Evolutionary conservation across 352 stramenopile genomes (phyloP), one percentile per base, ranked within the genome.

Genomic region (Phytophthora pini): DNA sequence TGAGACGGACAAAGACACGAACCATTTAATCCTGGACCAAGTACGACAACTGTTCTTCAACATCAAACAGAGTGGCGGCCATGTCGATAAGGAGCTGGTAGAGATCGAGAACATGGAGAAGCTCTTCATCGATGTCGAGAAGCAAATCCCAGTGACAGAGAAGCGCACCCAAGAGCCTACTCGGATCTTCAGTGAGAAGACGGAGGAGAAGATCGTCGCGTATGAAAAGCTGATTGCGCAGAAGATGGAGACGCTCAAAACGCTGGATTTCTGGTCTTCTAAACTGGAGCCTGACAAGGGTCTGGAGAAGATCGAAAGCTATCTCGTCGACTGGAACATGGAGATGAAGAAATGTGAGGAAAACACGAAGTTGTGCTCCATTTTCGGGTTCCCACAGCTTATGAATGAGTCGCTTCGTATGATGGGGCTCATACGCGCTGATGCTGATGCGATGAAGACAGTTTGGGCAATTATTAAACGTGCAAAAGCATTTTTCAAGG

Each of bases 331-430:
- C 46, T 95, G 85, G 77, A 89, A 94, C 6, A 90, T 89, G 51
- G 95, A 98, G 63, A 93, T 90, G 78, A 90, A 92, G 45, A 90
- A 91, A 44, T 88, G 97, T 41, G 93, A 97, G 32, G 89, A 97
- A 55, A 98, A 97, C 64, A 88, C 81, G 5, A 84, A 97, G 47
- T 52, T 99, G 20, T 98, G 94, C 70, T 78, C 76, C 13, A 95
- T 98, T 31, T 99, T 99, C 72, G 95, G 97, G 2, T 98, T 98
- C 57, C 92, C 95, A 8, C 91, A 97, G 43, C 76, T 97, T 12
- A 98, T 98, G 74, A 91, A 98, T 68, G 80, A 93, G 53, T 93
- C 92, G 9, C 67, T 89, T 27, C 70, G 80, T 15, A 94, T 98
- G 73, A 92, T 98, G 75, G 84, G 85, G 4, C 68, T 93, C 11